Evolutionary conservation across 2,329 filamentous ascomycete genomes (phyloP).

Genomic region (Scopulariopsis brevicaulis): DNA sequence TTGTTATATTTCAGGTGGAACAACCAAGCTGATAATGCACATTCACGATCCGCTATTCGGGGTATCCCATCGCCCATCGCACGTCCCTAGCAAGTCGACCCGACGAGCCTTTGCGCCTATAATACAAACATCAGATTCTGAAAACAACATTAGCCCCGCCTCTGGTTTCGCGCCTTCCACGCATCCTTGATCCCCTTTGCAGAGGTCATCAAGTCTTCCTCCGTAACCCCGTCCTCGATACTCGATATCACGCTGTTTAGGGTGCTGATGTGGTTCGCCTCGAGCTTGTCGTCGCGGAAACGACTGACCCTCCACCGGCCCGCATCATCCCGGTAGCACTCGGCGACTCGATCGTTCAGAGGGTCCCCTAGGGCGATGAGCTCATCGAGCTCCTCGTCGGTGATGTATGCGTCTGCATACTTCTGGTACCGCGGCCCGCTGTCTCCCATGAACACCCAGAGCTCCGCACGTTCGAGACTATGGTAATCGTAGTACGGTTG

Average conservation of each 20-base stretch:
- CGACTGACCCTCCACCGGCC: conserved; percentile 77
- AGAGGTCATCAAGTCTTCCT: conserved; percentile 64
- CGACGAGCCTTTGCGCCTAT: background rate
- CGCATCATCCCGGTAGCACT: conserved; percentile 71
- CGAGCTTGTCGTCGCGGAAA: conserved; percentile 84
- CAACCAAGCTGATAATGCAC: too few species aligned
- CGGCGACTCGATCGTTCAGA: conserved; percentile 78
- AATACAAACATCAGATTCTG: background rate
- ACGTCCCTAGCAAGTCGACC: background rate
- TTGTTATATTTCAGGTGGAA: too few species aligned
- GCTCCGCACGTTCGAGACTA: conserved; percentile 58
- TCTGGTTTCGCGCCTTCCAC: conserved; percentile 56
- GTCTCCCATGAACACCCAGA: conserved; percentile 59
- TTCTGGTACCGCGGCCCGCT: conserved; percentile 42
- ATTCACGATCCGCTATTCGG: background rate
- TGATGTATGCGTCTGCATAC: conserved; percentile 59
- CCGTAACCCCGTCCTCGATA: conserved; percentile 74
- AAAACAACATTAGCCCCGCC: conserved; percentile 6
- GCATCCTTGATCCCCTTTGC: conserved; percentile 63
- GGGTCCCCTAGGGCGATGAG: conserved; percentile 65
- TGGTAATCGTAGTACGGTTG: conserved; percentile 69
- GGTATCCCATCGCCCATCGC: background rate
- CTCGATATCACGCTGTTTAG: conserved; percentile 81
- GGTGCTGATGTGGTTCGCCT: conserved; percentile 80
- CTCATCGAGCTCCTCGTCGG: conserved; percentile 69